Percentiles rank a stretch among this genome's conserved stretches.
These are phyloP conservation scores for Elsinoe arachidis DNA, from an alignment of 2,329 filamentous ascomycete genomes.

Conservation along the genomic window DNA sequence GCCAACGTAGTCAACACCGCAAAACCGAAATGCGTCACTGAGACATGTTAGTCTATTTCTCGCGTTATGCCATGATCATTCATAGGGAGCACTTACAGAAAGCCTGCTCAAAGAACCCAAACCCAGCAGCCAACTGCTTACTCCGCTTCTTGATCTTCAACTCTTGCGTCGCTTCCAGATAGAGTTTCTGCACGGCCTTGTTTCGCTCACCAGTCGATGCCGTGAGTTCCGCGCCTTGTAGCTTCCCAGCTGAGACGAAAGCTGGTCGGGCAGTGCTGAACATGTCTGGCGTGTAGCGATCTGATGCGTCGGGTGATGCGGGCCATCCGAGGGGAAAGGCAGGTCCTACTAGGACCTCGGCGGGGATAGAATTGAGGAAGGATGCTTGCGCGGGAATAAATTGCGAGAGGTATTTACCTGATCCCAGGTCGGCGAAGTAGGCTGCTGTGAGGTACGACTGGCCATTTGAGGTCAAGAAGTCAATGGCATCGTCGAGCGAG, in stretches of 20 bases:
- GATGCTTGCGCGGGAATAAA: slow-evolving; percentile 44
- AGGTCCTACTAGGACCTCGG: slow-evolving; percentile 42
- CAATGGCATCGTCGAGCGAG: slow-evolving; percentile 48
- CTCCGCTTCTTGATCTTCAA: slow-evolving; percentile 26
- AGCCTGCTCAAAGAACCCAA: slow-evolving; percentile 32
- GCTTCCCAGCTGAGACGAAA: slow-evolving; percentile 20
- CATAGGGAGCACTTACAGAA: not conserved
- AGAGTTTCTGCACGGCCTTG: slow-evolving; percentile 16
- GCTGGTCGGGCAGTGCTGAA: slow-evolving; percentile 41
- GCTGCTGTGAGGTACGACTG: slow-evolving; percentile 40
- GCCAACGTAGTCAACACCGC: not conserved
- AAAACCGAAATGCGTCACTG: slow-evolving; percentile 10
- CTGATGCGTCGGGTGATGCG: slow-evolving; percentile 20
- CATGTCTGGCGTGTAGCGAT: slow-evolving; percentile 35
- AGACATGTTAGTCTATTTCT: not conserved
- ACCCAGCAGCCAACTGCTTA: slow-evolving; percentile 26
- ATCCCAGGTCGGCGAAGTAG: slow-evolving; percentile 41
- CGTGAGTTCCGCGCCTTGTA: slow-evolving; percentile 13
- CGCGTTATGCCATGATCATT: not conserved
- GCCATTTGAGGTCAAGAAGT: slow-evolving; percentile 31
- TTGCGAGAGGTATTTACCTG: slow-evolving; percentile 53
- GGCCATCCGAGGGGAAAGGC: slow-evolving; percentile 27
- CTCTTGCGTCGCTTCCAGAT: slow-evolving; percentile 18
- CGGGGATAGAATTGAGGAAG: slow-evolving; percentile 51
- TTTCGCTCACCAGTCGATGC: slow-evolving; percentile 12